phyloP scores from a whole-genome alignment of 805 yeast genomes.

The Zygosaccharomyces bailii region DNA sequence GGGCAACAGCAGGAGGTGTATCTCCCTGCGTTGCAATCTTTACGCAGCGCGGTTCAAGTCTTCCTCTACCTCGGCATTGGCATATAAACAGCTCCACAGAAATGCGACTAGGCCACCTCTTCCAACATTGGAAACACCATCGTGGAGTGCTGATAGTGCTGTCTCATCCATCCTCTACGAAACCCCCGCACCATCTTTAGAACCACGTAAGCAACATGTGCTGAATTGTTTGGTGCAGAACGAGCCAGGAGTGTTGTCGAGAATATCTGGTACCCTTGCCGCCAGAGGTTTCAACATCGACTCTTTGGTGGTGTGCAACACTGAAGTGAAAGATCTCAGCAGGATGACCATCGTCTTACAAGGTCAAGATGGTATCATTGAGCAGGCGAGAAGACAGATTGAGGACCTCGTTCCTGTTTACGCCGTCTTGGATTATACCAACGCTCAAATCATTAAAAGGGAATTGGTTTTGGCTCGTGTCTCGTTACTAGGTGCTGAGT shows the following conservation, averaged over 20 bases:
- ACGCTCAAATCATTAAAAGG: conserved; percentile 84
- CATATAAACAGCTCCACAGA: conserved; percentile 88
- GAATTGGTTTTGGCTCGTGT: conserved; percentile 90
- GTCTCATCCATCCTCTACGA: conserved; percentile 94
- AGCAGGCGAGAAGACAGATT: conserved; percentile 96
- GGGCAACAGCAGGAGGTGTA: conserved; percentile 17
- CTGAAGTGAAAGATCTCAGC: conserved; percentile 91
- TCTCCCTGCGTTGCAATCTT: conserved; percentile 2
- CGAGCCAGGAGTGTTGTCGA: conserved; percentile 95
- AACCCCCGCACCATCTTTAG: conserved; percentile 56
- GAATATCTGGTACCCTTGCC: conserved; percentile 92
- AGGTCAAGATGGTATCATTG: conserved; percentile 94
- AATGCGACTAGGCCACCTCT: conserved; percentile 83
- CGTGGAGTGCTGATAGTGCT: conserved; percentile 95
- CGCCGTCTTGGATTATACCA: conserved; percentile 92
- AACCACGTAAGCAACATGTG: conserved; percentile 79
- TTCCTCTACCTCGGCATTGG: conserved; percentile 88
- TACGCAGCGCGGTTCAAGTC: conserved; percentile 29
- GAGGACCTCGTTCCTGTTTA: conserved; percentile 98
- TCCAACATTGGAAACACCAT: conserved; percentile 90
- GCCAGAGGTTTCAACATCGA: conserved; percentile 98
- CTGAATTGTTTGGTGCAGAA: conserved; percentile 96
- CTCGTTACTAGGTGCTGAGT: conserved; percentile 95
- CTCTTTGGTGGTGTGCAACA: conserved; percentile 92
- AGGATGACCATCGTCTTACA: conserved; percentile 94